phyloP scores from a whole-genome alignment of 2,329 filamentous ascomycete species.

The Venturia effusa region DNA sequence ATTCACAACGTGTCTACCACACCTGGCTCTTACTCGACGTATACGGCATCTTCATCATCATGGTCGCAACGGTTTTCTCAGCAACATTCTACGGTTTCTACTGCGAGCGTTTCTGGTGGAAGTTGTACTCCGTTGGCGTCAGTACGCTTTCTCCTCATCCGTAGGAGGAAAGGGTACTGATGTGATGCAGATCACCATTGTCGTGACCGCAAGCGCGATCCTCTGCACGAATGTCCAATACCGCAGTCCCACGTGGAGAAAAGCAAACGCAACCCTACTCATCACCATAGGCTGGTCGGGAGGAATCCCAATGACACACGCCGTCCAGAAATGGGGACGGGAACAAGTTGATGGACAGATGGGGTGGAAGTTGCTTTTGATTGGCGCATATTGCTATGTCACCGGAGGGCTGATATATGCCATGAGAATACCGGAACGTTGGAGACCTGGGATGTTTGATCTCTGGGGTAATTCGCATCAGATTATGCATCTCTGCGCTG shows the following conservation, averaged over 20 bases:
- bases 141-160: not conserved
- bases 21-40: slow-evolving; percentile 3
- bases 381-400: slow-evolving; percentile 71
- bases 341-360: not conserved
- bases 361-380: slow-evolving; percentile 27
- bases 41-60: not conserved
- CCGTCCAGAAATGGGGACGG: slow-evolving; percentile 42
- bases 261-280: not conserved
- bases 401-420: slow-evolving; percentile 72
- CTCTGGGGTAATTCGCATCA: slow-evolving; percentile 83
- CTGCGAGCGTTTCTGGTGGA: slow-evolving; percentile 1
- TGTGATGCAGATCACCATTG: not conserved
- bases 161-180: not conserved
- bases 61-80: not conserved
- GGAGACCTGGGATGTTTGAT: slow-evolving; percentile 63
- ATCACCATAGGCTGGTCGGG: not conserved
- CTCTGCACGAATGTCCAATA: not conserved
- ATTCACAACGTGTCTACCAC: slow-evolving; percentile 64
- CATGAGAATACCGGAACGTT: slow-evolving; percentile 62
- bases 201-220: not conserved
- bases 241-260: not conserved
- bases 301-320: slow-evolving; percentile 19
- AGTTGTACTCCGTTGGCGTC: not conserved
- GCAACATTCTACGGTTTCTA: slow-evolving; percentile 3
- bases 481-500: slow-evolving; percentile 75